Evolutionary conservation across 108 stramenopile species (phyloP).

Genomic region (Poteriospumella lacustris): DNA sequence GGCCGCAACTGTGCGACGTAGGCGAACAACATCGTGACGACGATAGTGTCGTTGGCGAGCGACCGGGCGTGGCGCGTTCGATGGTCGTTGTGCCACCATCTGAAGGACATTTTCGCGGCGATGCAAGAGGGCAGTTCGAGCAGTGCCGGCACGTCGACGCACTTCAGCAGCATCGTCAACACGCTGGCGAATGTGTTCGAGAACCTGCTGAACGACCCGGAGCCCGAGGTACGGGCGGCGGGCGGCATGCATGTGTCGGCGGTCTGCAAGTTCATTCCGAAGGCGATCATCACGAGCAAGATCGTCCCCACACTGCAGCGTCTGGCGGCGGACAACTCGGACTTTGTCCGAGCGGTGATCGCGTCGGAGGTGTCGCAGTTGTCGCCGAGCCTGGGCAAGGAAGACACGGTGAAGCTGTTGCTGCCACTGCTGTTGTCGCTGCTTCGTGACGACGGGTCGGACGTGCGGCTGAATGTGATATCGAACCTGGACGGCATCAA

Average conservation of each 20-base stretch:
- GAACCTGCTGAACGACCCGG: slow-evolving; percentile 43
- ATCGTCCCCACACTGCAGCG: slow-evolving; percentile 43
- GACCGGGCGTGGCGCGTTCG: slow-evolving; percentile 92
- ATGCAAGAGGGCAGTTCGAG: slow-evolving; percentile 39
- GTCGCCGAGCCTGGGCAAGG: slow-evolving; percentile 77
- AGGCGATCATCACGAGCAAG: slow-evolving; percentile 6
- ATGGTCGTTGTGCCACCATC: slow-evolving; percentile 84
- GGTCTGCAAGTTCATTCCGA: slow-evolving; percentile 18
- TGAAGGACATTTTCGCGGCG: slow-evolving; percentile 67
- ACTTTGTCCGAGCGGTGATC: slow-evolving; percentile 69
- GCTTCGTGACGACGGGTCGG: slow-evolving; percentile 82
- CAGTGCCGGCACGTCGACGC: neutral
- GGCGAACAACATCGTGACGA: slow-evolving; percentile 62
- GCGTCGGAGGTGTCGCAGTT: slow-evolving; percentile 86
- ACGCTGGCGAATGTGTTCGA: slow-evolving; percentile 38
- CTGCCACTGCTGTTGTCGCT: slow-evolving; percentile 87
- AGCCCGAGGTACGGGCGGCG: slow-evolving; percentile 40
- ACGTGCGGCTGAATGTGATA: slow-evolving; percentile 92
- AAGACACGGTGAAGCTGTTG: slow-evolving; percentile 73
- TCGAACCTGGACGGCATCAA: slow-evolving; percentile 79
- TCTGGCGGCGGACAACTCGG: slow-evolving; percentile 44
- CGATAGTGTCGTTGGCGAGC: slow-evolving; percentile 70
- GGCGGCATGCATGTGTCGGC: neutral
- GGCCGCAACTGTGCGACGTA: slow-evolving; percentile 29
- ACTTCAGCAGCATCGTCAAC: slow-evolving; percentile 37